Evolutionary conservation across 139 green algal species (phyloP).

Genomic region (Asterochloris sp.): DNA sequence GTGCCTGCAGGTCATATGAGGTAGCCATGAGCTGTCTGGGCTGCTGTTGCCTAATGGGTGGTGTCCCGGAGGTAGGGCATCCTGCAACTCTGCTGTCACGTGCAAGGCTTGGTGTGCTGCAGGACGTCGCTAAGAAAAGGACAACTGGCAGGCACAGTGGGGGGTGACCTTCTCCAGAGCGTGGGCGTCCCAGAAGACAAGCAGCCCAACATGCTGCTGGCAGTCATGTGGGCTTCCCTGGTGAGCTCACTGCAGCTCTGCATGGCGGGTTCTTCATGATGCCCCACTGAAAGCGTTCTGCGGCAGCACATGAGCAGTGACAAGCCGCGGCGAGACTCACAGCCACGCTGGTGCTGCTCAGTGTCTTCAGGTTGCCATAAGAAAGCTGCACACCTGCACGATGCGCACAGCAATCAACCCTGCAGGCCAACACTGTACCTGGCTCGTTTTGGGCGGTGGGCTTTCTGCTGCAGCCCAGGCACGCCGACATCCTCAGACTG

Average conservation of each 20-base stretch:
- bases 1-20: background rate
- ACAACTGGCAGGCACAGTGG: slow-evolving; percentile 43
- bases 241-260: background rate
- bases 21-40: background rate
- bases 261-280: too few relatives aligned
- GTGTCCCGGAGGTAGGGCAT: background rate
- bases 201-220: slow-evolving; percentile 66
- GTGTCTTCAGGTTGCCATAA: too few relatives aligned
- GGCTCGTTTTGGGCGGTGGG: slow-evolving; percentile 59
- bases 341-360: too few relatives aligned
- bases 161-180: slow-evolving; percentile 44
- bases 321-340: too few relatives aligned
- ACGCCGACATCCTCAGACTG: slow-evolving; percentile 9
- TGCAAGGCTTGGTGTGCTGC: background rate
- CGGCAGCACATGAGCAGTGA: too few relatives aligned
- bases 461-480: slow-evolving; percentile 66
- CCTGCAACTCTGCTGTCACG: background rate
- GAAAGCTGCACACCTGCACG: too few relatives aligned
- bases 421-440: slow-evolving; percentile 63
- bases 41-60: background rate
- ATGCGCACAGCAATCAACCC: background rate
- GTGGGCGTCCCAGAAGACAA: slow-evolving; percentile 34
- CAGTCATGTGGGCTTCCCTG: slow-evolving; percentile 69
- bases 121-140: slow-evolving; percentile 30
- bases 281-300: too few relatives aligned